These are phyloP conservation scores for Diaporthe sp. DNA, from an alignment of 2,329 filamentous ascomycete species.

Conservation along the genomic window DNA sequence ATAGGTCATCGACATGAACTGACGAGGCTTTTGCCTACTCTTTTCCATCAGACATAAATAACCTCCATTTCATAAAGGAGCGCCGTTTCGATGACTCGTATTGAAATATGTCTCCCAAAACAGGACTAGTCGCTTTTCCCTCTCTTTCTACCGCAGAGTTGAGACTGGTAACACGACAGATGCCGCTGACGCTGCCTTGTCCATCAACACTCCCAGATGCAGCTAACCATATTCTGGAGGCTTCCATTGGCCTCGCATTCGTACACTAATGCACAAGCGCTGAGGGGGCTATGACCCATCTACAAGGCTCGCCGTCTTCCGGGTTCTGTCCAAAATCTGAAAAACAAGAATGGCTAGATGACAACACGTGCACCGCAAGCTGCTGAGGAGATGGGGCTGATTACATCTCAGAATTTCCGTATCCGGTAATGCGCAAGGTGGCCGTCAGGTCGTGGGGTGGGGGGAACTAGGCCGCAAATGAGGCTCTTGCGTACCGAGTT, in stretches of 20 bases:
- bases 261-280: not conserved
- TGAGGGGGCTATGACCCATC: fast-evolving
- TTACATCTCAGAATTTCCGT: not conserved
- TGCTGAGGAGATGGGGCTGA: not conserved
- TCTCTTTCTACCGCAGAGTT: too few species aligned
- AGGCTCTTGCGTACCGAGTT: constrained; percentile 29
- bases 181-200: not conserved
- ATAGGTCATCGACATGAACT: too few species aligned
- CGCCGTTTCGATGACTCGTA: not conserved
- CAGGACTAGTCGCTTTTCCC: fast-evolving
- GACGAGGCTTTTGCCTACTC: too few species aligned
- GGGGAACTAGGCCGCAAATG: constrained; percentile 21
- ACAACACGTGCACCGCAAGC: not conserved
- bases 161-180: not conserved
- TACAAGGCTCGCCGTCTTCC: not conserved
- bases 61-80: too few species aligned
- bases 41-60: too few species aligned
- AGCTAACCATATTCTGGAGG: not conserved
- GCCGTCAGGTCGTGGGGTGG: not conserved
- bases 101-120: fast-evolving
- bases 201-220: not conserved
- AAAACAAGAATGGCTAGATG: not conserved
- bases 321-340: not conserved
- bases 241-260: fast-evolving
- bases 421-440: not conserved